Evolutionary conservation across 2,329 filamentous ascomycete species (phyloP), one percentile per base, ranked within the genome.

Genomic region (Hymenoscyphus fraxineus): DNA sequence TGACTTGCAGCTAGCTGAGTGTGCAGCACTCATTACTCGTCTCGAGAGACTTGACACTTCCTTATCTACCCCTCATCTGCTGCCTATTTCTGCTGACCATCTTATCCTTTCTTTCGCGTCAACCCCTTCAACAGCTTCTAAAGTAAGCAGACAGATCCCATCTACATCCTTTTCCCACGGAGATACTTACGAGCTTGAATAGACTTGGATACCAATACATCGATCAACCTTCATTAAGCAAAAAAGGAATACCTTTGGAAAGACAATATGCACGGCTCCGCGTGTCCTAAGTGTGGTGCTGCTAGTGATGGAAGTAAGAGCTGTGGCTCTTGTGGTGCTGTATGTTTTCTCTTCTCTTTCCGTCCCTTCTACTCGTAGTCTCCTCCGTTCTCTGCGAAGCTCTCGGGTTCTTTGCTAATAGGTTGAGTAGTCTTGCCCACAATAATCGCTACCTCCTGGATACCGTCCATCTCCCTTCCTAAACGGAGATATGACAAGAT

Each of bases 221-320:
- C 27, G 27, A 27, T 41, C 31, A 9, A 39, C 39, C n/a, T 31
- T n/a, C 31, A 64, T 40, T 54, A 64, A 27, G 27, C 27, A 40
- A 64, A 65, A 35, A 56, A 27, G 27, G 27, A 27, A 27, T 27
- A 27, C 27, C 27, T 27, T 27, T 3, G 27, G 61, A 31, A 65
- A 31, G 58, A 27, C 59, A 73, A 69, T 22, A 73, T 73, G 71
- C 72, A 73, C 71, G 72, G 70, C 19, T 32, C 65, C 10, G 64
- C 60, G 47, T 74, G 71, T 63, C 72, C 73, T 51, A 73, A 72
- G 65, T 73, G 72, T 60, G 71, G 72, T 61, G 70, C 70, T 27
- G 55, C 66, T 7, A 54, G 64, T 58, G 66, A 71, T 41, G 68
- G 70, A 39, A 57, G 47, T 19, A 74, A 73, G 71, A 71, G 66